Base-by-base conservation (phyloP, 2,329 filamentous ascomycete genomes). In the Aspergillus luchuensis region DNA sequence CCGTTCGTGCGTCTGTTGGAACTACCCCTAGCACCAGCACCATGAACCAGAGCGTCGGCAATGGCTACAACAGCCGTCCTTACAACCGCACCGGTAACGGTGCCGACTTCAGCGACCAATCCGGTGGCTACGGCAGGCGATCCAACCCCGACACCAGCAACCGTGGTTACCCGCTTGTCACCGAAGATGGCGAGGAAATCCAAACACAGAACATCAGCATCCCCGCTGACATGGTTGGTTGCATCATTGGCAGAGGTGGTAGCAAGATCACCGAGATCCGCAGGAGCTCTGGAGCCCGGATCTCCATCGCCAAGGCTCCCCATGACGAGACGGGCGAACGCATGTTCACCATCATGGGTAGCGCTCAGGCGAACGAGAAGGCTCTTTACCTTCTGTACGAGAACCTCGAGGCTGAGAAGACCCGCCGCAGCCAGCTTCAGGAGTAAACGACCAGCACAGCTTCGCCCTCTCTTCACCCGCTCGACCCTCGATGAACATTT, bases 181-280 rank as follows among this genome's bases (percentile, higher is more conserved):
- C 95, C 64, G 94, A 98, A 79, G 96, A 98, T 66, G 95, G 95
- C 64, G 95, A 98, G 76, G 94, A 97, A 78, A 91, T 98, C 63
- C 94, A 97, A 79, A 99, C 95, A 1, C 95, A 99, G 76, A 99
- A 99, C 81, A 99, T 99, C 80, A 97, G 92, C 83, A 99, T 99
- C 72, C 95, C 95, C 25, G 93, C 95, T 51, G 95, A 99, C 82
- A 99, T 99, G 95, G 95, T 99, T 77, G 95, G 95, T 69, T 99
- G 95, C 81, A 99, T 99, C 81, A 99, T 99, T 76, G 95, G 95
- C 67, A 90, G 93, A 66, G 92, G 85, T 57, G 95, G 95, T 66
- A 93, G 87, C 83, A 99, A 99, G 86, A 99, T 99, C 75, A 97
- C 92, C 77, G 95, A 99, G 81, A 99, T 99, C 71, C 91, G 95